Base-by-base conservation (phyloP, 2,329 filamentous ascomycete species). In the Penicillium sp. region DNA sequence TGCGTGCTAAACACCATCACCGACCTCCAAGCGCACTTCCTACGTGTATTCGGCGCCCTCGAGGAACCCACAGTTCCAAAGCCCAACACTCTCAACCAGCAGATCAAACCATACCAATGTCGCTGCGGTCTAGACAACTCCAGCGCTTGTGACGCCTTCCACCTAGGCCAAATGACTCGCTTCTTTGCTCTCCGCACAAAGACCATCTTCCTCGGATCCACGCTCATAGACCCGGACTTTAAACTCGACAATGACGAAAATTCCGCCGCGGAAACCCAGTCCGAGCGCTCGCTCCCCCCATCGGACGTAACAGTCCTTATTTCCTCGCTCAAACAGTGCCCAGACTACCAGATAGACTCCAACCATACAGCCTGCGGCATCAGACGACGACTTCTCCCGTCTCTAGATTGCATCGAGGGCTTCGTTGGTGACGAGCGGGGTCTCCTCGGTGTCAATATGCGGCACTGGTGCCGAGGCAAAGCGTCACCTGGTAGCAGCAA, bases 131-230 rank as follows among this genome's bases (percentile, higher is more conserved):
- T 78, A 60, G 75, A 70, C 48, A 80, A 80, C 47, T 79, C 78
- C 7, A 75, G 71, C 48, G 74, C 77, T 58, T 81, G 79, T 61
- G 79, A 81, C 60, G 71, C 76, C 5, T 81, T 81, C 60, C 78
- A 81, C 48, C 68, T 81, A 0, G 79, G 79, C 13, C 77, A 81
- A 64, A 80, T 80, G 71, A 71, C 75, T 21, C 76, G 77, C 9
- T 81, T 81, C 62, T 79, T 81, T 46, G 65, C 74, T 5, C 63
- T 78, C 35, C 74, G 78, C 38, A 74, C 78, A 38, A 79, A 75
- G 52, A 80, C 77, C 0, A 70, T 80, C 41, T 76, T 78, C 41
- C 47, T 81, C n/a, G 77, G 77, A 48, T 80, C 78, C 17, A 78
- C 69, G 5, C 54, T 79, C 19, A 69, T 79, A 23, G 75, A 77